Base-by-base conservation (phyloP, 2,329 filamentous ascomycete genomes). In the Huntiella savannae region DNA sequence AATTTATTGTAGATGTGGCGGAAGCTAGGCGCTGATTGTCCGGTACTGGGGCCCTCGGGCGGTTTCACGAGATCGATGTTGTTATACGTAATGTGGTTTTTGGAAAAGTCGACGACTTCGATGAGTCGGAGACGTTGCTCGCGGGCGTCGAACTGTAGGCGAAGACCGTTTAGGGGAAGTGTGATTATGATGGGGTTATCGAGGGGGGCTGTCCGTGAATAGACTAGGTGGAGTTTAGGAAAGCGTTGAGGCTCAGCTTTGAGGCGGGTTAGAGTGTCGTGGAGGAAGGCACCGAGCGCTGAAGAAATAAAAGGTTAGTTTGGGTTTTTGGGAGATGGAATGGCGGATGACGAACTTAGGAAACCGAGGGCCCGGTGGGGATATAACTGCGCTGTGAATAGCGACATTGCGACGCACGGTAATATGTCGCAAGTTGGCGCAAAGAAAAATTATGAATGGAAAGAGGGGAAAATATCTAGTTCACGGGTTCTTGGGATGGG, bases 101-200 rank as follows among this genome's bases (percentile, higher is more conserved):
- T 91, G 40, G 80, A 77, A 58, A 98, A 95, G 63, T 96, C 86
- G 46, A 84, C 63, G 5, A 96, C 76, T 61, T 98, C 91, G 54
- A 98, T 84, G 51, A 98, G 65, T 2, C 91, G 82, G 37, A 98
- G 66, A 33, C 88, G 77, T 62, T 98, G 91, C 56, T 96, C 87
- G 3, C 83, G 78, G 0, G 87, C 91, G 58, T 98, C 91, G 58
- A 98, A 98, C 37, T 84, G 84, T 45, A 98, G 65, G 10, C 88
- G 81, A 28, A 98, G 62, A 22, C 91, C 91, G 62, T 96, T 98
- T 3, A 75, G 71, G 1, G 87, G 82, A 3, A 98, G 73, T 13
- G 70, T 70, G 47, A 96, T 63, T 38, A 83, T 67, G 13, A 95
- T 73, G 0, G 86, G 83, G 22, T 83, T 74, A 32, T 69, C 69